phyloP scores from a whole-genome alignment of 2,329 filamentous ascomycete genomes.

The Colletotrichum tanaceti region DNA sequence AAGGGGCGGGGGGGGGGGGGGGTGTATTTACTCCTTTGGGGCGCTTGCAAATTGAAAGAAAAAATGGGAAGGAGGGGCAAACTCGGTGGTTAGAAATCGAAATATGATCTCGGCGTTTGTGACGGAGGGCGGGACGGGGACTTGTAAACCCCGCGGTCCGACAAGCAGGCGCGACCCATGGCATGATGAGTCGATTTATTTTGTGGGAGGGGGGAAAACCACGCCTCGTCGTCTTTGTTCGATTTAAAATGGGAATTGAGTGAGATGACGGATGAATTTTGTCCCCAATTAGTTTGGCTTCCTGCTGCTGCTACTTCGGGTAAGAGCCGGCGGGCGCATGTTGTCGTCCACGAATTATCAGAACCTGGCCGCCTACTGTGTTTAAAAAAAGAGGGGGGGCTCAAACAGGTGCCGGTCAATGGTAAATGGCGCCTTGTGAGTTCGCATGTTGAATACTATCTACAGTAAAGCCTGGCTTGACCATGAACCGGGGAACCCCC shows the following conservation, averaged over 20 bases:
- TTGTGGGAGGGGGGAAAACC: not conserved
- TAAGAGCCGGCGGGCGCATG: conserved; percentile 10
- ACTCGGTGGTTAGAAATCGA: conserved; percentile 32
- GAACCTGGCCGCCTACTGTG: conserved; percentile 19
- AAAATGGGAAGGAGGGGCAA: not conserved
- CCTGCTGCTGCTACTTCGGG: conserved; percentile 16
- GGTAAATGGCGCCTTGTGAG: conserved; percentile 29
- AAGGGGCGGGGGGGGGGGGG: not conserved
- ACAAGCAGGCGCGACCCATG: conserved; percentile 5
- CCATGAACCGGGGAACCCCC: conserved; percentile 27
- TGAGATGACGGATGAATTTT: too few relatives aligned
- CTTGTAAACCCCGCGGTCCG: conserved; percentile 36
- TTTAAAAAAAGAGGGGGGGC: conserved; percentile 30
- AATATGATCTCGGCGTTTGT: conserved; percentile 36
- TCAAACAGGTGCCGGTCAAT: conserved; percentile 5
- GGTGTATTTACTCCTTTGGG: not conserved
- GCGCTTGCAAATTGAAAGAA: not conserved
- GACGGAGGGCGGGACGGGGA: conserved; percentile 36
- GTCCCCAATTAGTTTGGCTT: too few relatives aligned
- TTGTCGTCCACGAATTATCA: conserved; percentile 7
- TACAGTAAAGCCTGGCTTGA: conserved; percentile 27
- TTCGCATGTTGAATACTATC: conserved; percentile 32
- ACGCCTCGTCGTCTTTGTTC: not conserved
- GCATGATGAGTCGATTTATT: conserved; percentile 22
- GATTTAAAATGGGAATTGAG: not conserved